A percentile compares a stretch with the other conserved stretches of the same genome.
Conservation (phyloP, 2,329 filamentous ascomycete genomes). For the Penicillium brasilianum region DNA sequence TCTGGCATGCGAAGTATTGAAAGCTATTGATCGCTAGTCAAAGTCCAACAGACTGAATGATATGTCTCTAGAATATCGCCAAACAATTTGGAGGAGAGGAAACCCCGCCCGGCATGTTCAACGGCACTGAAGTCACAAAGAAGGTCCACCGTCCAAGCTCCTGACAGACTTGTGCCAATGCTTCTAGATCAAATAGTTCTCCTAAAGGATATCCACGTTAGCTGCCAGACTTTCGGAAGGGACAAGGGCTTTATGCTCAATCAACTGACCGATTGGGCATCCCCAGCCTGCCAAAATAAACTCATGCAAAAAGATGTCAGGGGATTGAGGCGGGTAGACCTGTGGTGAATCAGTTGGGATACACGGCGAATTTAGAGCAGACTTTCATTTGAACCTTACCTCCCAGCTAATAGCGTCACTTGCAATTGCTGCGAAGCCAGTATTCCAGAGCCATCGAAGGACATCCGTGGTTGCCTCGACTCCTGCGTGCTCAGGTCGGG, state of each 20-base stretch:
- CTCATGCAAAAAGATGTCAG: conserved; percentile 52
- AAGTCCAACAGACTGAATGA: not conserved
- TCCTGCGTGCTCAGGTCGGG: conserved; percentile 52
- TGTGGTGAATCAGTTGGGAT: conserved; percentile 20
- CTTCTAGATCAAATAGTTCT: conserved; percentile 55
- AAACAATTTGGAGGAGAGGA: conserved; percentile 53
- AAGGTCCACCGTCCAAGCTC: conserved; percentile 53
- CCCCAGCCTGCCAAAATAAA: conserved; percentile 59
- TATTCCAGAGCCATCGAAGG: conserved; percentile 64
- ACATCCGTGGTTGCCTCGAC: conserved; percentile 57
- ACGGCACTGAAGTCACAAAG: conserved; percentile 56
- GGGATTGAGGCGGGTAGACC: conserved; percentile 50
- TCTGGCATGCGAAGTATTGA: not conserved
- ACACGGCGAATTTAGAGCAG: not conserved
- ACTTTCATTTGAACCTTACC: conserved; percentile 36
- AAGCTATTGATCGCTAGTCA: not conserved
- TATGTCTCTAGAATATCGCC: conserved; percentile 48
- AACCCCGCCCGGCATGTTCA: conserved; percentile 57
- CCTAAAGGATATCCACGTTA: conserved; percentile 35
- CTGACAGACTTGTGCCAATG: conserved; percentile 43
- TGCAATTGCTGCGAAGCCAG: conserved; percentile 61
- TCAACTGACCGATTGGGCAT: conserved; percentile 51
- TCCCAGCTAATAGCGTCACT: conserved; percentile 64
- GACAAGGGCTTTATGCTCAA: not conserved
- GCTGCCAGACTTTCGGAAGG: conserved; percentile 1